These are phyloP conservation scores for Fomitopsis pulvina DNA, from an alignment of 768 basidiomycete species.

Conservation along the genomic window DNA sequence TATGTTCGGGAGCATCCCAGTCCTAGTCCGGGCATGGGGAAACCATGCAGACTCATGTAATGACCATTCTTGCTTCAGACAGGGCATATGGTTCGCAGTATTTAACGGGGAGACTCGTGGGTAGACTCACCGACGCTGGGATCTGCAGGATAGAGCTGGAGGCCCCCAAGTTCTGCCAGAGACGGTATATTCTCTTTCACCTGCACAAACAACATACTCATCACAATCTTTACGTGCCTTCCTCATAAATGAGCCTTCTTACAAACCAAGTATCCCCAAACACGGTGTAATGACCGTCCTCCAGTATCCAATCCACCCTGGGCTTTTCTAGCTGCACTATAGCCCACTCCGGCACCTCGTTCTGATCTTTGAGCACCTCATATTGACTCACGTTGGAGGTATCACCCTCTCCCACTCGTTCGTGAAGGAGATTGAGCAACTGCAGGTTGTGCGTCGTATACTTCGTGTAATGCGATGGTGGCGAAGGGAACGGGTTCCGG, in stretches of 20 bases:
- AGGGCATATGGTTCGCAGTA: neutral
- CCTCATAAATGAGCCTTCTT: slow-evolving; percentile 24
- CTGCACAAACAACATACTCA: slow-evolving; percentile 28
- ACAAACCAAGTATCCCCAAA: slow-evolving; percentile 93
- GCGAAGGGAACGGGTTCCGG: slow-evolving; percentile 85
- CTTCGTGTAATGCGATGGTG: slow-evolving; percentile 76
- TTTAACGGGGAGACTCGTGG: neutral
- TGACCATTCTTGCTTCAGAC: too few relatives aligned
- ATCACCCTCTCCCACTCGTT: slow-evolving; percentile 37
- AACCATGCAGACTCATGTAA: too few relatives aligned
- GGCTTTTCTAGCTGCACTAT: slow-evolving; percentile 76
- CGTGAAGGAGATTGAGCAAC: slow-evolving; percentile 55
- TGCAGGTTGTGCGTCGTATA: slow-evolving; percentile 72
- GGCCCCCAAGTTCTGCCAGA: slow-evolving; percentile 73
- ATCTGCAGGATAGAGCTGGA: slow-evolving; percentile 74
- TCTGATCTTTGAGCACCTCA: slow-evolving; percentile 61
- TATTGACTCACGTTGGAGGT: slow-evolving; percentile 44
- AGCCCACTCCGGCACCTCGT: slow-evolving; percentile 73
- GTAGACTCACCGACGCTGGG: slow-evolving; percentile 51
- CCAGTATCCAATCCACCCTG: slow-evolving; percentile 84
- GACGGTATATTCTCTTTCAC: slow-evolving; percentile 81
- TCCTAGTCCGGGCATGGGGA: too few relatives aligned
- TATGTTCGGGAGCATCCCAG: too few relatives aligned
- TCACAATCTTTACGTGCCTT: neutral
- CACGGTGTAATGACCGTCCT: slow-evolving; percentile 74